Evolutionary conservation across 2,329 filamentous ascomycete genomes (phyloP), one percentile per base, ranked within the genome.

Genomic region (Scedosporium dehoogii): DNA sequence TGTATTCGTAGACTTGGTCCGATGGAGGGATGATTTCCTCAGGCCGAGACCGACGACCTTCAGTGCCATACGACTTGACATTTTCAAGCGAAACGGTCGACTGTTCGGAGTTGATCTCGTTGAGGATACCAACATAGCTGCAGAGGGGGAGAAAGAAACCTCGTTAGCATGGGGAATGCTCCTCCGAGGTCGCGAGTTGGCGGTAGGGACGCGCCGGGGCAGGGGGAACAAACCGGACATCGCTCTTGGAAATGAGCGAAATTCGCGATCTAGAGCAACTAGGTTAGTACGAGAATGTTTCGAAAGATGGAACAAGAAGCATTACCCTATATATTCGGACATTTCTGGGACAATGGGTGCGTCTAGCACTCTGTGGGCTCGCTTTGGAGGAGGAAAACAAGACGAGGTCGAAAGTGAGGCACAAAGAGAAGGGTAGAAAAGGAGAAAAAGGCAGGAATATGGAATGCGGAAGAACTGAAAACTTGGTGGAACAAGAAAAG

Each of bases 101-200:
- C 69, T 91, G 90, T 75, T 96, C 92, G 65, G 93, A 96, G 77
- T 97, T 97, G 84, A 99, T 99, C 75, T 97, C 91, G 78, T 97
- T 92, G 60, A 99, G 86, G 62, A 90, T 93, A 68, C 94, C 94
- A 72, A 96, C 91, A 79, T 97, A 97, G 77, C 92, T 97, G 71
- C 64, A 65, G 62, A 63, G 62, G 65, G 60, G 66, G 74, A 78
- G 66, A 78, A 75, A 68, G 66, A 66, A 59, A 65, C 25, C 59
- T 16, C 25, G 59, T 60, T 16, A 60, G 59, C 41, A 61, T 60
- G 25, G 53, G 41, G 56, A 51, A 38, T 57, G 42, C 57, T 23
- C 4, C n/a, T 18, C 10, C 18, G 6, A 18, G 53, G 63, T 63
- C 58, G 60, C 56, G 44, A 63, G 60, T 60, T 9, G 29, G 12